Evolutionary conservation across 192 early-diverging fungal genomes (phyloP).

Genomic region (Umbelopsis isabellina): DNA sequence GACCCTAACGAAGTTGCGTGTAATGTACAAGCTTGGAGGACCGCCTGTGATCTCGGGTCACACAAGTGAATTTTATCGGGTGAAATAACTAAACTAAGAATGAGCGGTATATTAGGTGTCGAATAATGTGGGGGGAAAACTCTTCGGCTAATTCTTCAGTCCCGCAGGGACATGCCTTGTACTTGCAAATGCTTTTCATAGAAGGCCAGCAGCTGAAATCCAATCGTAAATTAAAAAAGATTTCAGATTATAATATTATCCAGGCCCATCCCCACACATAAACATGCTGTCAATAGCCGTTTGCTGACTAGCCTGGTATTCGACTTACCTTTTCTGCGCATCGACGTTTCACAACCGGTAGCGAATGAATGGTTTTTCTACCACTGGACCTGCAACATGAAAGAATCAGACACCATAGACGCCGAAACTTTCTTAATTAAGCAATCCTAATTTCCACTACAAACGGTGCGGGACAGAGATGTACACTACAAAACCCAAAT

Average conservation of each 20-base stretch:
- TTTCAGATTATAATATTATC: background rate
- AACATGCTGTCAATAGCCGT: no score
- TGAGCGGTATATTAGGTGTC: background rate
- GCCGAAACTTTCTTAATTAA: no score
- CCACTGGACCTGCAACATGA: background rate
- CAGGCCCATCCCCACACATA: no score
- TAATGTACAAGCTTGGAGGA: no score
- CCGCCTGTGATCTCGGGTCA: no score
- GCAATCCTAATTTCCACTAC: no score
- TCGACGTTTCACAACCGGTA: slow-evolving; percentile 1
- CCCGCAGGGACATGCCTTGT: slow-evolving; percentile 1
- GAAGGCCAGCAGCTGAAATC: background rate
- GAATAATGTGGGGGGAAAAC: background rate
- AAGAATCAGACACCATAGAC: no score
- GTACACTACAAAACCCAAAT: no score
- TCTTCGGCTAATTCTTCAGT: background rate
- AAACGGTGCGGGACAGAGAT: no score
- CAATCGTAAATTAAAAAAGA: background rate
- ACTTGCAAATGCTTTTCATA: background rate
- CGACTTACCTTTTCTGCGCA: slow-evolving; percentile 8
- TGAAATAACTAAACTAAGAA: no score
- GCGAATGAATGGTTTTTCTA: slow-evolving; percentile 1
- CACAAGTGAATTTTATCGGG: no score
- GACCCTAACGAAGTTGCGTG: no score
- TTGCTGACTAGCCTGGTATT: background rate